Evolutionary conservation across 257 asterid species (phyloP), one percentile per base, ranked within the genome.

Genomic region (Solanum medicagineum): DNA sequence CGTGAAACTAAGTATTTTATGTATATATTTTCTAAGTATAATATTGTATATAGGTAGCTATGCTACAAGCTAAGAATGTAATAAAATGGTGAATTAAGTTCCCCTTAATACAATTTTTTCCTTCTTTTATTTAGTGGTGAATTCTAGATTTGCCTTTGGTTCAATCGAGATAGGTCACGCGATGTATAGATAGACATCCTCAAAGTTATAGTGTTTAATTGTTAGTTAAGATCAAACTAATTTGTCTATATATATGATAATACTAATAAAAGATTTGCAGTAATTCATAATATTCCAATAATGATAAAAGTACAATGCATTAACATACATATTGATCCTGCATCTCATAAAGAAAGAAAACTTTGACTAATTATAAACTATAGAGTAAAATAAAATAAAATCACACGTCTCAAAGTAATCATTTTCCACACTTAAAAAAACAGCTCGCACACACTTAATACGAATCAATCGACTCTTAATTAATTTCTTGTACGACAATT

Each of bases 401-500:
- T 7, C 6, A 59, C 20, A 49, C 56, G 9, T 8, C 44, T 75
- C 44, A 75, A 75, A 74, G 5, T n/a, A n/a, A 7, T 3, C 62
- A 24, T 10, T 49, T 49, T 53, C 1, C 82, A 75, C 82, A 49
- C 82, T 16, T 32, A 8, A 17, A 9, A 74, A 42, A 22, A 19
- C n/a, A 73, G 56, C 0, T 36, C 36, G 42, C 40, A 47, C 40
- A 47, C 11, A 73, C 13, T 69, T 69, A 44, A 42, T 5, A 74
- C 14, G 15, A 59, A 22, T 45, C 2, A 83, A n/a, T 10, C 22
- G 24, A 53, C 54, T 36, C 7, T 36, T 36, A 13, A 12, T 62
- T 84, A 92, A 51, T 95, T 95, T 9, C 51, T 5, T 86, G 88
- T 90, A 88, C 98, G 89, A 92, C 99, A 96, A 22, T 96, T 94